Evolutionary conservation across 1,139 yeast species (phyloP).

Genomic region (Debaryomycetaceae sp.): DNA sequence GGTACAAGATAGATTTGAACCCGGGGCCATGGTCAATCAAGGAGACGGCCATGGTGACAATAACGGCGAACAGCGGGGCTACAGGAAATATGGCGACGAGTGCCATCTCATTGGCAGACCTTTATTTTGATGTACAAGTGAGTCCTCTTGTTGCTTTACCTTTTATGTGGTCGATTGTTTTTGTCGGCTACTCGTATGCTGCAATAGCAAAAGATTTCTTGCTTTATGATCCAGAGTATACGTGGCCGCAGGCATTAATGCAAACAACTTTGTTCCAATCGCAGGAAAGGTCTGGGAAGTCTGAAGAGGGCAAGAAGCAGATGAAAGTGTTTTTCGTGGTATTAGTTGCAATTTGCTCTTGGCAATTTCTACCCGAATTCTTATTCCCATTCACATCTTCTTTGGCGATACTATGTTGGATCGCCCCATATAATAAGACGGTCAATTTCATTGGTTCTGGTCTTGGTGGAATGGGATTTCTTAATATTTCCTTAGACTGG

Average conservation of each 20-base stretch:
- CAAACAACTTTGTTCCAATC: slow-evolving; percentile 41
- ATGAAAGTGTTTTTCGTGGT: slow-evolving; percentile 32
- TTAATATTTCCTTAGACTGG: slow-evolving; percentile 44
- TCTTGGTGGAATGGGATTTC: slow-evolving; percentile 42
- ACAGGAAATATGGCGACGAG: slow-evolving; percentile 44
- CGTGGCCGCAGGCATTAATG: slow-evolving; percentile 49
- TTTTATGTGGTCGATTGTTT: slow-evolving; percentile 46
- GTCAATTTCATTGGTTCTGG: slow-evolving; percentile 44
- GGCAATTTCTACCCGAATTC: slow-evolving; percentile 45
- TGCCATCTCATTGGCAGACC: slow-evolving; percentile 39
- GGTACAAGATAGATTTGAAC: slow-evolving; percentile 24
- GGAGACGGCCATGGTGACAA: slow-evolving; percentile 41
- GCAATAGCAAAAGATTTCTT: slow-evolving; percentile 39
- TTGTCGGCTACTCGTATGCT: slow-evolving; percentile 48
- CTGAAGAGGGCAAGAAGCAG: slow-evolving; percentile 20
- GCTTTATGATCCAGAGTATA: slow-evolving; percentile 40
- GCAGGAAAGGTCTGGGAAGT: slow-evolving; percentile 21
- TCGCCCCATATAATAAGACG: slow-evolving; percentile 35
- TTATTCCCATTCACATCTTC: slow-evolving; percentile 41
- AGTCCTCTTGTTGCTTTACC: slow-evolving; percentile 27
- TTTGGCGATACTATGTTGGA: slow-evolving; percentile 41
- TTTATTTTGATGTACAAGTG: slow-evolving; percentile 32
- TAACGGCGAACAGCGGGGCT: slow-evolving; percentile 46
- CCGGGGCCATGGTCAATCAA: slow-evolving; percentile 49
- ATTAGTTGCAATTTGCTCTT: slow-evolving; percentile 26